phyloP scores from a whole-genome alignment of 2,329 filamentous ascomycete species.

The Pestalotiopsis sp. region DNA sequence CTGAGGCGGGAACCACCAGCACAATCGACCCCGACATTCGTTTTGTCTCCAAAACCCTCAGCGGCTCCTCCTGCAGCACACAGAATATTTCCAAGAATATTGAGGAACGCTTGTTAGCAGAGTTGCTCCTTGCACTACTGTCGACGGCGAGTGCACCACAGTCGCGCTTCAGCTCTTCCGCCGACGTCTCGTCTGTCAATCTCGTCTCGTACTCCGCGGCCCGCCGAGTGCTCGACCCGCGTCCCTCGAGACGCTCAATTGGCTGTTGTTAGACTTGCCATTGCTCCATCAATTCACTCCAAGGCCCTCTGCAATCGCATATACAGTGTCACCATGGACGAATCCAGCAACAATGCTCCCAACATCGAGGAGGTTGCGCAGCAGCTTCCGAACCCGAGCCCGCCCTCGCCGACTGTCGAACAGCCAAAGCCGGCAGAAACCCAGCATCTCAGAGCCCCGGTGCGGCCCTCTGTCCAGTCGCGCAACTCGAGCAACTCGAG shows the following conservation, averaged over 20 bases:
- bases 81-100: not conserved
- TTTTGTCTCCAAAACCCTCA: not conserved
- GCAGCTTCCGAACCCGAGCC: conserved; percentile 3
- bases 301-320: not conserved
- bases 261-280: not conserved
- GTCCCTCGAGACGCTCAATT: not conserved
- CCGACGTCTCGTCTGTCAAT: not conserved
- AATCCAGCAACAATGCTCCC: conserved; percentile 5
- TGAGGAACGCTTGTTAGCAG: not conserved
- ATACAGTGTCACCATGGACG: conserved; percentile 3
- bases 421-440: not conserved
- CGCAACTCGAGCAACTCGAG: conserved; percentile 20
- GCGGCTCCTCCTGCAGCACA: not conserved
- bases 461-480: conserved; percentile 1
- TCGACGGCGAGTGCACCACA: not conserved
- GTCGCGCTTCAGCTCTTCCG: not conserved
- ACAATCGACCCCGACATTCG: not conserved
- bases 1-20: not conserved
- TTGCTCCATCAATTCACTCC: conserved; percentile 3
- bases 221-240: not conserved
- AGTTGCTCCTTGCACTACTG: not conserved
- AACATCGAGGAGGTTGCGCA: conserved; percentile 7
- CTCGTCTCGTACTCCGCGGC: not conserved
- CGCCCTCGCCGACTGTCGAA: conserved; percentile 3
- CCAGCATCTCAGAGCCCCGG: not conserved